A percentile compares a stretch with the other conserved stretches of the same genome.
phyloP scores from a whole-genome alignment of 2,329 filamentous ascomycete genomes.

The Aspergillus sp. region DNA sequence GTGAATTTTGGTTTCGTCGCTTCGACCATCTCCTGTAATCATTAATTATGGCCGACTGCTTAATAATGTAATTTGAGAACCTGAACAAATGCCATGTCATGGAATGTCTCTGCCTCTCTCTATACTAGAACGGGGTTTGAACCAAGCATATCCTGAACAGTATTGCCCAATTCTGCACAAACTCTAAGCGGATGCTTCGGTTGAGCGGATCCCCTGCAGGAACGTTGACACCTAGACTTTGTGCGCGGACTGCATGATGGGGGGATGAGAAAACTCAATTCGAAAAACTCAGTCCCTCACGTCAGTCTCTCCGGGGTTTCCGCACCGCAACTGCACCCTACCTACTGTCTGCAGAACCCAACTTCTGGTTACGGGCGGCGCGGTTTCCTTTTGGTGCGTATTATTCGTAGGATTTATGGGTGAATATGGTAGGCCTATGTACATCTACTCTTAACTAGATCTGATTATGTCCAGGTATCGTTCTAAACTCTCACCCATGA shows the following conservation, averaged over 20 bases:
- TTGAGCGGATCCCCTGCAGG: background rate
- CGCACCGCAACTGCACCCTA: background rate
- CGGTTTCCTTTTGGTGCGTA: no score
- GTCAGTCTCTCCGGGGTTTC: background rate
- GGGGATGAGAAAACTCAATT: background rate
- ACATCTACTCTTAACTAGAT: constrained; percentile 7
- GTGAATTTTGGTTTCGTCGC: background rate
- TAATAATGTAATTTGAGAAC: background rate
- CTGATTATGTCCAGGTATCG: constrained; percentile 27
- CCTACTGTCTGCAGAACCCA: no score
- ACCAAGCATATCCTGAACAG: no score
- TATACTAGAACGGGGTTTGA: no score
- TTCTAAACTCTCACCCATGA: constrained; percentile 30
- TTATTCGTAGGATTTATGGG: no score
- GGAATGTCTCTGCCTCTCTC: background rate
- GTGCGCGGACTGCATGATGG: background rate
- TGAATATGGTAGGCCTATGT: background rate
- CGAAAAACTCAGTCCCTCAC: background rate
- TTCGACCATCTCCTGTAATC: constrained; percentile 2
- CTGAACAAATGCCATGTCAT: background rate
- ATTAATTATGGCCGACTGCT: background rate
- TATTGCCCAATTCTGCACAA: no score
- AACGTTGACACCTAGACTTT: background rate
- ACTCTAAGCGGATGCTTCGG: background rate
- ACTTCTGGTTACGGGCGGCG: no score